Base-by-base conservation (phyloP, 176 grass and related monocot species). In the Carex scoparia region DNA sequence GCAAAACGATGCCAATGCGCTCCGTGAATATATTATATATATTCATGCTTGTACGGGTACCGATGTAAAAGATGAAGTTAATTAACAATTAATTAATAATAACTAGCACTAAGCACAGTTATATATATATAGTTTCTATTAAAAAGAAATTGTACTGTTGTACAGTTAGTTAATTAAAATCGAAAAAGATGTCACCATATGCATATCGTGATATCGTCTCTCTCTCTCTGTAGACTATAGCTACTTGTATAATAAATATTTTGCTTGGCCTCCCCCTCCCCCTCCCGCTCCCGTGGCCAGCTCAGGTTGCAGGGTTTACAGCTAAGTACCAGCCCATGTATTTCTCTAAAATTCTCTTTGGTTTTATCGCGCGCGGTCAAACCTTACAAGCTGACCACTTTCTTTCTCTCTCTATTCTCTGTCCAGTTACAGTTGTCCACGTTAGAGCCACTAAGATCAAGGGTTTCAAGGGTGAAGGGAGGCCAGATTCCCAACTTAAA, bases 371-470 rank as follows among this genome's bases (percentile, higher is more conserved):
- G 7, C 86, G 31, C 60, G 7, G 81, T 88, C 87, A 88, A 88
- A 79, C 70, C 61, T 79, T 80, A 80, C 81, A 80, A 59, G 58
- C 81, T 69, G 87, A 88, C 81, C 87, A 84, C 60, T 84, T n/a
- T 83, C 86, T 79, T 11, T 54, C 84, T 85, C 76, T 69, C 65
- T 69, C 81, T 79, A 62, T 68, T 83, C 84, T 84, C 72, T 81
- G 58, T 82, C 69, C 72, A 85, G 65, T 79, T 89, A 74, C 91
- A 91, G 89, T 88, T 93, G 89, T 89, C 91, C 91, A 91, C 89
- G 94, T 88, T 91, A 83, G 16, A 49, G 79, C 30, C 90, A 90
- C 78, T 87, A 89, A 82, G 79, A 23, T 23, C 23, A 23, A 23
- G 23, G 23, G 23, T 23, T 0, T 23, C 23, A 23, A 23, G 23